A percentile compares a stretch with the other conserved stretches of the same genome.
Conservation (phyloP, 805 yeast species). For the Candida morakotiae region DNA sequence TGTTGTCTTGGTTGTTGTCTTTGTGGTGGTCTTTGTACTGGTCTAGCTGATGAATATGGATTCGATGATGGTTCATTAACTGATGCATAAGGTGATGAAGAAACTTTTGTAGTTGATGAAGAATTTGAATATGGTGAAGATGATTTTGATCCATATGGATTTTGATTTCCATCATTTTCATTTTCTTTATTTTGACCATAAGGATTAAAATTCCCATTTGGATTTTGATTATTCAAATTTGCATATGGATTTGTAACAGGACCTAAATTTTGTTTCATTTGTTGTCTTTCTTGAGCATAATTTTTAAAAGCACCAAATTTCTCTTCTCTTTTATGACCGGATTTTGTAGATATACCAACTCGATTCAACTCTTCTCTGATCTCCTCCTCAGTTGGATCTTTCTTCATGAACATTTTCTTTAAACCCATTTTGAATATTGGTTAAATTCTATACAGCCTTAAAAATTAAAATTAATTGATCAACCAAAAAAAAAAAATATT, state of each 20-base stretch:
- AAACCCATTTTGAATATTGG: conserved; percentile 32
- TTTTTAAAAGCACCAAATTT: conserved; percentile 49
- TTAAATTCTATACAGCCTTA: background rate
- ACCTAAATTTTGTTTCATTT: conserved; percentile 30
- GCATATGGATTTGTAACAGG: conserved; percentile 40
- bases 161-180: conserved; percentile 1
- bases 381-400: conserved; percentile 49
- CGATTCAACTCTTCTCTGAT: conserved; percentile 35
- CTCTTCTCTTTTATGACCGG: conserved; percentile 32
- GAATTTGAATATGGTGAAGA: background rate
- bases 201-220: conserved; percentile 14
- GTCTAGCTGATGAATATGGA: conserved; percentile 7
- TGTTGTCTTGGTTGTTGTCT: conserved; percentile 1
- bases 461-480: background rate
- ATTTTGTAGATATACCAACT: conserved; percentile 40
- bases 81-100: background rate
- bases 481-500: background rate
- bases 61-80: background rate
- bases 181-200: conserved; percentile 7
- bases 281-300: conserved; percentile 43
- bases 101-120: conserved; percentile 6
- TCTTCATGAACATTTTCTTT: conserved; percentile 43
- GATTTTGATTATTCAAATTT: conserved; percentile 15
- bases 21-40: background rate
- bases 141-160: conserved; percentile 10